phyloP scores from a whole-genome alignment of 2,329 filamentous ascomycete genomes.

The Aspergillus sp. region DNA sequence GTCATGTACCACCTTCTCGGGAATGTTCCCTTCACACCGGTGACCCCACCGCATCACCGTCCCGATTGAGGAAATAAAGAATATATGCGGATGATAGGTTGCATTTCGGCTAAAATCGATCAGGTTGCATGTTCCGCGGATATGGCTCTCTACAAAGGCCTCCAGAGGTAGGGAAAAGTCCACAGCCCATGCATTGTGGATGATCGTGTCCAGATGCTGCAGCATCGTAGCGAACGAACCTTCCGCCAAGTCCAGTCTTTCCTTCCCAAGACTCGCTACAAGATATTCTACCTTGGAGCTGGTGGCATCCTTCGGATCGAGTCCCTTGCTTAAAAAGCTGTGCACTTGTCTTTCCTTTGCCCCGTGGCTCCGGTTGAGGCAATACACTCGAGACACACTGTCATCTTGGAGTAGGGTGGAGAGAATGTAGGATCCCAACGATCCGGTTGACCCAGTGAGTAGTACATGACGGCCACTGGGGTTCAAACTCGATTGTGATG shows the following conservation, averaged over 20 bases:
- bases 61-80: conserved; percentile 23
- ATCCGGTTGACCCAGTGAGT: conserved; percentile 16
- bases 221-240: conserved; percentile 8
- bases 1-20: conserved; percentile 12
- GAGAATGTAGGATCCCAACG: conserved; percentile 15
- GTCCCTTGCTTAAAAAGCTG: not conserved
- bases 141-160: conserved; percentile 21
- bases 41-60: conserved; percentile 16
- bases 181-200: conserved; percentile 29
- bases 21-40: conserved; percentile 18
- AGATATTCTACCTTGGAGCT: conserved; percentile 22
- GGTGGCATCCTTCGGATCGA: not conserved
- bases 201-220: conserved; percentile 12
- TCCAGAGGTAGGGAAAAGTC: conserved; percentile 23
- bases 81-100: conserved; percentile 11
- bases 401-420: conserved; percentile 4
- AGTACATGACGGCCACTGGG: conserved; percentile 3
- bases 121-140: conserved; percentile 16
- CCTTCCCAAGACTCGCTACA: conserved; percentile 11
- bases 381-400: conserved; percentile 11
- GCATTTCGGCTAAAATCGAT: conserved; percentile 18
- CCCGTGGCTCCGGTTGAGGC: conserved; percentile 12
- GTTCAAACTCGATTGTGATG: too few species aligned
- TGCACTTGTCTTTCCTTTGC: conserved; percentile 1
- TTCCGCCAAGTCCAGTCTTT: conserved; percentile 12